Conservation (phyloP, 202 grass and related monocot genomes). For the Eragrostis tef region DNA sequence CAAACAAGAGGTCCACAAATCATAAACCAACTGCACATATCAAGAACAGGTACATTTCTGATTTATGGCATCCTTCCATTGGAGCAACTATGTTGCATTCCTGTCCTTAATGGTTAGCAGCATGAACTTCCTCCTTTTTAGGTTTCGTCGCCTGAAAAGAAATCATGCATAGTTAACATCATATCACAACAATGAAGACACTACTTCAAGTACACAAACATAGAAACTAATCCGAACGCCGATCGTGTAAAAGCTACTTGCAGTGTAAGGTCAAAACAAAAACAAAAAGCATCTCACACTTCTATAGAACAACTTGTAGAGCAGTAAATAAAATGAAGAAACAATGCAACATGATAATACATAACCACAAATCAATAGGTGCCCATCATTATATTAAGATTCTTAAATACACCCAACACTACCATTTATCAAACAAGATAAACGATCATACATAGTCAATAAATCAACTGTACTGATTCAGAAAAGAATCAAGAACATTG, state of each 20-base stretch:
- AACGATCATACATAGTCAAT: not conserved
- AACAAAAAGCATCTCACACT: not conserved
- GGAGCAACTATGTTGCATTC: not conserved
- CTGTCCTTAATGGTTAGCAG: conserved; percentile 43
- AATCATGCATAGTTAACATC: not conserved
- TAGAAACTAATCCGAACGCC: not conserved
- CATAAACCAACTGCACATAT: conserved; percentile 12
- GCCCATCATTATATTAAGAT: not conserved
- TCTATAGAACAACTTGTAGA: too few species aligned
- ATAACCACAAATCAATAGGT: not conserved
- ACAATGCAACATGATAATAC: not conserved
- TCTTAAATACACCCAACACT: not conserved
- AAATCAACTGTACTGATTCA: not conserved
- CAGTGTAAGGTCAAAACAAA: not conserved
- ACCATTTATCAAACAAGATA: not conserved
- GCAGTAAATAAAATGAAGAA: not conserved
- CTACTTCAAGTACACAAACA: not conserved
- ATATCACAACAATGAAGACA: not conserved
- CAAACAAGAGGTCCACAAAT: conserved; percentile 34
- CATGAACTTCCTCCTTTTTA: conserved; percentile 43
- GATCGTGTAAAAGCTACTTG: too few species aligned
- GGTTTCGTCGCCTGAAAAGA: conserved; percentile 49
- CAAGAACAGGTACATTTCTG: not conserved
- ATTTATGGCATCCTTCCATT: conserved; percentile 7
- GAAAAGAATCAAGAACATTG: not conserved